Base-by-base conservation (phyloP, 2,329 filamentous ascomycete genomes). In the Cercospora sojina region DNA sequence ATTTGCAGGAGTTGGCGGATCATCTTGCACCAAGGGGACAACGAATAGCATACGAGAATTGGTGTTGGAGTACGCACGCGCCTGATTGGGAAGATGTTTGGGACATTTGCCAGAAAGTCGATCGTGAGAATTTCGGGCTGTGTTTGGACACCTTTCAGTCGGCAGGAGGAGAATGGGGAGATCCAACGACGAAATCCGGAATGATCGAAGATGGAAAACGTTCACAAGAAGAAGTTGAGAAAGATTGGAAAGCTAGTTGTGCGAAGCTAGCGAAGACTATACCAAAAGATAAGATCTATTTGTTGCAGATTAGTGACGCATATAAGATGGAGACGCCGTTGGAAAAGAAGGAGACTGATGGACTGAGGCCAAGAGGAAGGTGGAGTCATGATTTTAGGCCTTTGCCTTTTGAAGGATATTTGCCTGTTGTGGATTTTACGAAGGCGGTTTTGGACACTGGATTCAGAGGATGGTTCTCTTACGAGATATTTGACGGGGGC, bases 121-220 rank as follows among this genome's bases (percentile, higher is more conserved):
- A 91, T 70, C 79, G 87, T 2, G 81, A 83, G 0, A 93, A 93
- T 67, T 81, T 92, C 10, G 90, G 91, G 0, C 80, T 93, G 0
- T 93, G 90, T 70, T 83, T 94, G 1, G 90, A 94, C 71, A 93
- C 90, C 0, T 93, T 93, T 79, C 90, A 93, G 74, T 89, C 86
- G 2, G 88, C 86, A 0, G 90, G 90, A 0, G 86, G 88, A 1
- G 90, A 93, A 74, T 93, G 86, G 84, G 90, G 82, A 0, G 90
- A 93, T 70, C 91, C 91, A 0, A 88, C 85, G 0, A 91, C 88
- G 0, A 62, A 76, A 1, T 87, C 86, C 0, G 90, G 90, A 0
- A 72, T 87, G 1, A 77, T 88, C 0, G 85, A 89, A 65, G 78
- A 80, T 16, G 75, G 80, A 0, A 49, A 43, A 12, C 69, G 73